Evolutionary conservation across 1,139 yeast species (phyloP).

Genomic region (Blastobotrys apis): DNA sequence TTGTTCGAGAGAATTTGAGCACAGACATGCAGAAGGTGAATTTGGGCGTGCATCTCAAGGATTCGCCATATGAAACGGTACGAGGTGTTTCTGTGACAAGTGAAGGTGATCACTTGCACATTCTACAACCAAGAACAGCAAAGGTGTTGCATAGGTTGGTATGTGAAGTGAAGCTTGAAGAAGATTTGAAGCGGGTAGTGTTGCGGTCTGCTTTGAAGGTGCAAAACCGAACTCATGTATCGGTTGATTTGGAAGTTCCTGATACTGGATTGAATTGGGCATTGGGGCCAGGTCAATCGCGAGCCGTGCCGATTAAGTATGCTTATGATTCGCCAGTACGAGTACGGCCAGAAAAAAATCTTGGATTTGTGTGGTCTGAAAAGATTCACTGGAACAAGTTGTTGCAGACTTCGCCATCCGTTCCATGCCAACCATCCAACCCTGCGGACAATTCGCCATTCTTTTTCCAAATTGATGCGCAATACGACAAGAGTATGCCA

Average conservation of each 20-base stretch:
- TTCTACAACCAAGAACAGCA: slow-evolving; percentile 57
- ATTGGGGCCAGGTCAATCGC: slow-evolving; percentile 51
- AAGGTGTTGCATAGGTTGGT: slow-evolving; percentile 70
- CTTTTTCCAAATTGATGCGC: slow-evolving; percentile 72
- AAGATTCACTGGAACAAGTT: slow-evolving; percentile 63
- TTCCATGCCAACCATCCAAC: slow-evolving; percentile 52
- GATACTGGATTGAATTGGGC: slow-evolving; percentile 17
- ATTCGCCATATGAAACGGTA: slow-evolving; percentile 52
- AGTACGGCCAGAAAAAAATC: slow-evolving; percentile 57
- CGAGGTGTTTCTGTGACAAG: slow-evolving; percentile 61
- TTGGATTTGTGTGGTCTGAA: slow-evolving; percentile 65
- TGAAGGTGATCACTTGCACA: slow-evolving; percentile 79
- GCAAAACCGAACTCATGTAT: slow-evolving; percentile 58
- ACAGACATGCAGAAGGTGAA: slow-evolving; percentile 58
- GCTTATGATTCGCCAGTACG: slow-evolving; percentile 57
- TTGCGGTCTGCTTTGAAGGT: slow-evolving; percentile 72
- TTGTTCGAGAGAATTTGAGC: slow-evolving; percentile 72
- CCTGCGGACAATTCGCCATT: slow-evolving; percentile 35
- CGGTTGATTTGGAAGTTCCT: slow-evolving; percentile 23
- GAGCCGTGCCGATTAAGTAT: slow-evolving; percentile 67
- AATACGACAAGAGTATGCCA: slow-evolving; percentile 59
- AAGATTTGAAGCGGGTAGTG: slow-evolving; percentile 70
- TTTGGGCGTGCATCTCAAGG: slow-evolving; percentile 56
- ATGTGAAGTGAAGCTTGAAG: slow-evolving; percentile 64
- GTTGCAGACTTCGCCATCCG: slow-evolving; percentile 46